A percentile compares a stretch with the other conserved stretches of the same genome.
Conservation (phyloP, 2,329 filamentous ascomycete species). For the Orbilia ellipsospora region DNA sequence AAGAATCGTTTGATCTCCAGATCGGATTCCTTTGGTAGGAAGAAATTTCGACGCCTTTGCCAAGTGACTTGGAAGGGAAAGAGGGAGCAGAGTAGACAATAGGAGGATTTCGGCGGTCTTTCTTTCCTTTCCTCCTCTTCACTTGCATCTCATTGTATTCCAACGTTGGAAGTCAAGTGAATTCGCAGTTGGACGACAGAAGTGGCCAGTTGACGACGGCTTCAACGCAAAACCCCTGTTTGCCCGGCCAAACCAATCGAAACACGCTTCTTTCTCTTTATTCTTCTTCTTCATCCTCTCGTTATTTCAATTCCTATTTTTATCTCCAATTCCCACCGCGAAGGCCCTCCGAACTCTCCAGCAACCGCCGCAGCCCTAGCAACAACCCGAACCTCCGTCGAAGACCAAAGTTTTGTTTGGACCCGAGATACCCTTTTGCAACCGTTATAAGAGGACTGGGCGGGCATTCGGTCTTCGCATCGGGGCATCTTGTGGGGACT, state of each 20-base stretch:
- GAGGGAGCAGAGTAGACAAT: not conserved
- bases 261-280: constrained; percentile 26
- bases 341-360: not conserved
- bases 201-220: constrained; percentile 29
- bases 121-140: not conserved
- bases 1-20: no score
- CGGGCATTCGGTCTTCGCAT: constrained; percentile 18
- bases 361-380: not conserved
- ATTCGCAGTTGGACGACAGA: no score
- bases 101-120: not conserved
- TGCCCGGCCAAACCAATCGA: not conserved
- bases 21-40: no score
- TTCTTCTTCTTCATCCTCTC: no score
- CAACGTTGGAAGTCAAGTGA: no score
- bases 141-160: no score
- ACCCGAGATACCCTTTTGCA: no score
- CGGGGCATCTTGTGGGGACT: constrained; percentile 26
- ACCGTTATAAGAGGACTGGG: not conserved
- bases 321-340: constrained; percentile 19
- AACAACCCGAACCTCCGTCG: no score
- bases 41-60: no score
- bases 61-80: not conserved
- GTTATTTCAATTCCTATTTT: not conserved
- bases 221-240: constrained; percentile 45
- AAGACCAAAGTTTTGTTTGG: no score